Evolutionary conservation across 495 filamentous ascomycete genomes (phyloP).

Genomic region (Thermothielavioides terrestris): DNA sequence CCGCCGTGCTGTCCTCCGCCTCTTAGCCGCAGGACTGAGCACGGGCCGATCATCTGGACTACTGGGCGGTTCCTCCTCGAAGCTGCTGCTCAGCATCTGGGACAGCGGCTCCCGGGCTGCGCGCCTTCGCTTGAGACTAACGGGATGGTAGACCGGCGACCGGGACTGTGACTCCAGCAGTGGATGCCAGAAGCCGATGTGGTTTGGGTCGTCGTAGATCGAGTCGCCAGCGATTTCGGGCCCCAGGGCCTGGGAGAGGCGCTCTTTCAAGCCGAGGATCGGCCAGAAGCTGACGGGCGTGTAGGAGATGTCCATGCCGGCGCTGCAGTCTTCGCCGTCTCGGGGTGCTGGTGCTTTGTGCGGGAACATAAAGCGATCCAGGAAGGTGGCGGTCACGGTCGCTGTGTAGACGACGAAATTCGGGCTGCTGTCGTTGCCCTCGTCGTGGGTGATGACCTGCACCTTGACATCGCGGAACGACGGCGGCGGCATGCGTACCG

Average conservation of each 20-base stretch:
- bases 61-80: conserved; percentile 24
- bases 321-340: background rate
- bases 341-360: conserved; percentile 17
- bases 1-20: conserved; percentile 21
- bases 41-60: conserved; percentile 19
- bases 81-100: conserved; percentile 27
- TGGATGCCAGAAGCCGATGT: conserved; percentile 31
- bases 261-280: conserved; percentile 39
- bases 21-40: conserved; percentile 28
- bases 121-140: conserved; percentile 19
- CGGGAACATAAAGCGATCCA: conserved; percentile 33
- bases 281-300: conserved; percentile 38
- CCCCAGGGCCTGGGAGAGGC: conserved; percentile 38
- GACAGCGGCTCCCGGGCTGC: conserved; percentile 17
- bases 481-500: conserved; percentile 7
- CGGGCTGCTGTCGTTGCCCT: conserved; percentile 20
- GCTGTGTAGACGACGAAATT: conserved; percentile 38
- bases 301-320: conserved; percentile 28
- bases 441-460: conserved; percentile 33
- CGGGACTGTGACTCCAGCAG: conserved; percentile 13
- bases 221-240: conserved; percentile 30
- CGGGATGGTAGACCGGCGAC: background rate
- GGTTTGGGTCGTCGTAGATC: conserved; percentile 18
- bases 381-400: conserved; percentile 29
- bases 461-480: conserved; percentile 31